A percentile compares a stretch with the other conserved stretches of the same genome.
These are phyloP conservation scores for Claviceps spartinae DNA, from an alignment of 2,329 filamentous ascomycete genomes.

Conservation along the genomic window DNA sequence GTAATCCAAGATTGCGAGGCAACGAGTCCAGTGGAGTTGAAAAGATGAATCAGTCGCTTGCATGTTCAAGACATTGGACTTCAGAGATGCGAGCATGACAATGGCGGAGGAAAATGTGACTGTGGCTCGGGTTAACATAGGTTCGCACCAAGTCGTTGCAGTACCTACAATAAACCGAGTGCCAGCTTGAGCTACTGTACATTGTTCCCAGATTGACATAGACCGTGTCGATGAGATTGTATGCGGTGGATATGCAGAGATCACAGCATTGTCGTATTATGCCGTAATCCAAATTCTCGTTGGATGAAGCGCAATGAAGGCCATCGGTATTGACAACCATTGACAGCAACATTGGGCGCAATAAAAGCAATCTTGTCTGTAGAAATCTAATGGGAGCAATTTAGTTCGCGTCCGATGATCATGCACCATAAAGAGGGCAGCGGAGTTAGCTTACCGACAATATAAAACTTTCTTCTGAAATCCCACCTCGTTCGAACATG, in stretches of 20 bases:
- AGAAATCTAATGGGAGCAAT: neutral
- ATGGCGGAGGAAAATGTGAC: conserved; percentile 2
- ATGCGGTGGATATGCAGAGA: conserved; percentile 1
- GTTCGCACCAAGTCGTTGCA: neutral
- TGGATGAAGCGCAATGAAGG: neutral
- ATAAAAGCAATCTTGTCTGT: neutral
- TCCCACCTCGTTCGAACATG: neutral
- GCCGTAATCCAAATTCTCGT: neutral
- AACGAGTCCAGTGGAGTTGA: conserved; percentile 1
- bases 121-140: neutral
- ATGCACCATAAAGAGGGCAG: neutral
- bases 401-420: neutral
- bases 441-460: neutral
- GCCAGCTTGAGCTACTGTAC: conserved; percentile 3
- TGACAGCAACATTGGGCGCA: neutral
- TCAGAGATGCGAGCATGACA: neutral
- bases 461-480: conserved; percentile 3
- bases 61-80: neutral
- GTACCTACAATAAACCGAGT: conserved; percentile 2
- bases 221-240: conserved; percentile 1
- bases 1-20: neutral
- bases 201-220: neutral
- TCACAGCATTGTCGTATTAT: conserved; percentile 1
- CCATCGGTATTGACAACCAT: neutral
- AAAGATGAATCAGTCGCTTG: neutral